Conservation (phyloP, 768 basidiomycete species). For the Termitomyces bulborhizus region DNA sequence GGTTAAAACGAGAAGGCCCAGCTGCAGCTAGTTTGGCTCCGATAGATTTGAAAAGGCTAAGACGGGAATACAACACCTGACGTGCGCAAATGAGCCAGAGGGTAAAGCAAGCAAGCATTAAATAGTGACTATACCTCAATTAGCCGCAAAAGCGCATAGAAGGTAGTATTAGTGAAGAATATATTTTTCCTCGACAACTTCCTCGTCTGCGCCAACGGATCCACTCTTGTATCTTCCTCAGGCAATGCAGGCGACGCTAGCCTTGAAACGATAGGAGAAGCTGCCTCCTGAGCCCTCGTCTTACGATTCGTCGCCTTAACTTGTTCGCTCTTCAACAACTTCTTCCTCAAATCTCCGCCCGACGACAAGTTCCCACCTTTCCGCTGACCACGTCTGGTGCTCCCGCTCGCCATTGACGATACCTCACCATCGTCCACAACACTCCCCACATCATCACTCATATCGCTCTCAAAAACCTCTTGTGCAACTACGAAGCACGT, state of each 20-base stretch:
- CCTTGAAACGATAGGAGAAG: slow-evolving; percentile 48
- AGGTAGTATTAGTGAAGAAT: slow-evolving; percentile 87
- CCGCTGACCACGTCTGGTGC: slow-evolving; percentile 25
- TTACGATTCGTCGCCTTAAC: slow-evolving; percentile 63
- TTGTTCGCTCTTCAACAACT: slow-evolving; percentile 75
- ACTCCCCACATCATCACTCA: slow-evolving; percentile 47
- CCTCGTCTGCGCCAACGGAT: slow-evolving; percentile 22
- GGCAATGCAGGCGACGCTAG: slow-evolving; percentile 54
- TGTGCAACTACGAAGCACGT: slow-evolving; percentile 57
- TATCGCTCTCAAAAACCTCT: slow-evolving; percentile 50
- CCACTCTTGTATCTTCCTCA: slow-evolving; percentile 34
- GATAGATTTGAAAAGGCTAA: slow-evolving; percentile 74
- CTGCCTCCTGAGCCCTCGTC: slow-evolving; percentile 45
- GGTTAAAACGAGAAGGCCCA: slow-evolving; percentile 16
- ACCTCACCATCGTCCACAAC: slow-evolving; percentile 29
- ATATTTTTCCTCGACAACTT: slow-evolving; percentile 38
- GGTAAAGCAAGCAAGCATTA: background rate
- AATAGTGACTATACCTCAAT: slow-evolving; percentile 60
- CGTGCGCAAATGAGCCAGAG: slow-evolving; percentile 2
- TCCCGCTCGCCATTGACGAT: slow-evolving; percentile 32
- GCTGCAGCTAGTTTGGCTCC: slow-evolving; percentile 38
- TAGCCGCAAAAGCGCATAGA: slow-evolving; percentile 80
- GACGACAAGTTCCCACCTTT: slow-evolving; percentile 22
- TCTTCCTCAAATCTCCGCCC: slow-evolving; percentile 70
- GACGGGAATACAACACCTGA: slow-evolving; percentile 77